Evolutionary conservation across 768 basidiomycete species (phyloP).

Genomic region (Amanita pseudoporphyria): DNA sequence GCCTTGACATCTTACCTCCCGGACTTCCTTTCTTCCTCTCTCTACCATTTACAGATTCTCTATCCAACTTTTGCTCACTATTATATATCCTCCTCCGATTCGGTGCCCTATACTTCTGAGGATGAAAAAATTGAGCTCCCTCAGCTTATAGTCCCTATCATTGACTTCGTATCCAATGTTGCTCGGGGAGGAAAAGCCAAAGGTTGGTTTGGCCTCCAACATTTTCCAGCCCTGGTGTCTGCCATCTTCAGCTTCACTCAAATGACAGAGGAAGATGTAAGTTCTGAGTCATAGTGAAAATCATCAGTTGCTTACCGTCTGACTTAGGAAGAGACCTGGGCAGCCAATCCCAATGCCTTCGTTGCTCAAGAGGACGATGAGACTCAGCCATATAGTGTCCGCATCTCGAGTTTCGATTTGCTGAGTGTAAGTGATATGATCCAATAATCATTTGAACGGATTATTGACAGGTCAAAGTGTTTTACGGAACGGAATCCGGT

Average conservation of each 20-base stretch:
- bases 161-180: slow-evolving; percentile 70
- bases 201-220: slow-evolving; percentile 49
- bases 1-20: slow-evolving; percentile 54
- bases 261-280: slow-evolving; percentile 85
- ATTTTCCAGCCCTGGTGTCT: slow-evolving; percentile 40
- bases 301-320: slow-evolving; percentile 5
- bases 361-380: slow-evolving; percentile 95
- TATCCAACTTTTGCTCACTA: slow-evolving; percentile 52
- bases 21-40: slow-evolving; percentile 46
- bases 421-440: slow-evolving; percentile 42
- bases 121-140: slow-evolving; percentile 70
- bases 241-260: slow-evolving; percentile 64
- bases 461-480: slow-evolving; percentile 25
- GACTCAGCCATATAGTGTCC: slow-evolving; percentile 67
- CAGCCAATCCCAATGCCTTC: slow-evolving; percentile 81
- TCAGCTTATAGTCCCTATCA: slow-evolving; percentile 65
- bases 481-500: slow-evolving; percentile 47
- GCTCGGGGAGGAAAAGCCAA: slow-evolving; percentile 56
- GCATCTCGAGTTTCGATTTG: slow-evolving; percentile 80
- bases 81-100: slow-evolving; percentile 47
- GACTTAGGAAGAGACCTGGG: slow-evolving; percentile 88
- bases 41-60: slow-evolving; percentile 49
- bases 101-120: slow-evolving; percentile 58
- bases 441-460: not conserved
- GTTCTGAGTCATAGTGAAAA: slow-evolving; percentile 15